A percentile compares a stretch with the other conserved stretches of the same genome.
Evolutionary conservation across 345 rosid species (phyloP).

Genomic region (Citrus australasica): DNA sequence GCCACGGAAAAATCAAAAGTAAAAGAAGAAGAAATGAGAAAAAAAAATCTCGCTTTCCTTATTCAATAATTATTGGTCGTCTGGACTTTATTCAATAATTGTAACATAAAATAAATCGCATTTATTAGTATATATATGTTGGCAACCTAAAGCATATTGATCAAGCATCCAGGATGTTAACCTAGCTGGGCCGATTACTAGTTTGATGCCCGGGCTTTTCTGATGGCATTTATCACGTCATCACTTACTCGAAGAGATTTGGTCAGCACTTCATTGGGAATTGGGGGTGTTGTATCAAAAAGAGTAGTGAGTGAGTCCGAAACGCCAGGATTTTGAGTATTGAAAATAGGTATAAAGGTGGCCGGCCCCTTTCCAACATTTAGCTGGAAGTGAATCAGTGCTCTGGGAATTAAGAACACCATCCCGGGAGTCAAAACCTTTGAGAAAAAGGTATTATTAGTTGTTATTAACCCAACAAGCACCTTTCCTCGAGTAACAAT

Average conservation of each 20-base stretch:
- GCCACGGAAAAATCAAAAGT: too few species aligned
- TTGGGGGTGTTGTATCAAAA: conserved; percentile 51
- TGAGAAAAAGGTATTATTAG: conserved; percentile 46
- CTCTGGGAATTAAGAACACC: conserved; percentile 65
- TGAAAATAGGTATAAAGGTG: conserved; percentile 56
- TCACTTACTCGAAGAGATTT: conserved; percentile 4
- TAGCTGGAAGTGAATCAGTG: conserved; percentile 68
- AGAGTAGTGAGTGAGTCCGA: conserved; percentile 31
- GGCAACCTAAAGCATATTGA: too few species aligned
- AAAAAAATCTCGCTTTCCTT: too few species aligned
- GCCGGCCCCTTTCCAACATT: conserved; percentile 67
- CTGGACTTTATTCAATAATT: too few species aligned
- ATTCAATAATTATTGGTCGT: too few species aligned
- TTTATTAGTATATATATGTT: too few species aligned
- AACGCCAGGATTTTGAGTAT: conserved; percentile 45
- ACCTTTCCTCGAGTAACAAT: conserved; percentile 54
- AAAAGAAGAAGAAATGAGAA: too few species aligned
- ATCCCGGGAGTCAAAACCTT: conserved; percentile 47
- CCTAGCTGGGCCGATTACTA: too few species aligned
- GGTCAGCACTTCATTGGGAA: conserved; percentile 56
- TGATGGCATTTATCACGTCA: conserved; percentile 36
- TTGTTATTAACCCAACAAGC: conserved; percentile 56
- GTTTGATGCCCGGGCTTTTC: conserved; percentile 10
- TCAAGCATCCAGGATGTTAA: too few species aligned
- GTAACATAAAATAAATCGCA: too few species aligned